These are phyloP conservation scores for Coniochaeta pulveracea DNA, from an alignment of 2,329 filamentous ascomycete genomes.

Conservation along the genomic window DNA sequence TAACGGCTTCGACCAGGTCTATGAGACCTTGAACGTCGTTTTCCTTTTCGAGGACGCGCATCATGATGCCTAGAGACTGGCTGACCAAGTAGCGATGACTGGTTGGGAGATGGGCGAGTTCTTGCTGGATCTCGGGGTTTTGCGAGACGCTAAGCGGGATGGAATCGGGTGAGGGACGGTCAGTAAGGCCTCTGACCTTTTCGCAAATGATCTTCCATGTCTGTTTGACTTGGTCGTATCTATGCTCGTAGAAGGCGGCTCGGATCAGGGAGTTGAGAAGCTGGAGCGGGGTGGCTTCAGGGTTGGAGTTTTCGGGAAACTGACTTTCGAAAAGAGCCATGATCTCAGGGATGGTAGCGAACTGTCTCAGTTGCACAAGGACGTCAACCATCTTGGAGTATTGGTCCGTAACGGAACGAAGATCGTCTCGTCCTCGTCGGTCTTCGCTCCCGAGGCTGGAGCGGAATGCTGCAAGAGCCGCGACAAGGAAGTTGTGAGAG, in stretches of 20 bases:
- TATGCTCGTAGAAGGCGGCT: slow-evolving; percentile 43
- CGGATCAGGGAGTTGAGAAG: slow-evolving; percentile 59
- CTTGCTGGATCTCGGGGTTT: slow-evolving; percentile 8
- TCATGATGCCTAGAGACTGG: slow-evolving; percentile 37
- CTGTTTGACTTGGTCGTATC: slow-evolving; percentile 48
- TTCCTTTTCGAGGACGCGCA: slow-evolving; percentile 28
- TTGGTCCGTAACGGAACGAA: slow-evolving; percentile 16
- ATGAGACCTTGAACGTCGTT: slow-evolving; percentile 34
- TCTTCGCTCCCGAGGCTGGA: slow-evolving; percentile 14
- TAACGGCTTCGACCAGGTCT: slow-evolving; percentile 41
- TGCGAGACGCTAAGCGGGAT: not conserved
- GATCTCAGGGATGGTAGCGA: slow-evolving; percentile 27
- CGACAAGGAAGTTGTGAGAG: slow-evolving; percentile 17
- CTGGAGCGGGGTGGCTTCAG: slow-evolving; percentile 43
- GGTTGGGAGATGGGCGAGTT: slow-evolving; percentile 25
- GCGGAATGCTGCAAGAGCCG: slow-evolving; percentile 23
- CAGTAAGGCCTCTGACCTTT: slow-evolving; percentile 26
- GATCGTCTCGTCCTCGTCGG: slow-evolving; percentile 4
- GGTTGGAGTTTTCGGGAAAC: slow-evolving; percentile 20
- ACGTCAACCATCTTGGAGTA: slow-evolving; percentile 30
- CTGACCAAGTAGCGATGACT: slow-evolving; percentile 40
- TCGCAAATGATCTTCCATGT: slow-evolving; percentile 55
- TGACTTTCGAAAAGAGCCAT: slow-evolving; percentile 38
- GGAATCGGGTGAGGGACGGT: not conserved
- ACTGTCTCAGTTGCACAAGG: slow-evolving; percentile 26